phyloP scores from a whole-genome alignment of 1,284 basidiomycete species.

The Flammula alnicola region DNA sequence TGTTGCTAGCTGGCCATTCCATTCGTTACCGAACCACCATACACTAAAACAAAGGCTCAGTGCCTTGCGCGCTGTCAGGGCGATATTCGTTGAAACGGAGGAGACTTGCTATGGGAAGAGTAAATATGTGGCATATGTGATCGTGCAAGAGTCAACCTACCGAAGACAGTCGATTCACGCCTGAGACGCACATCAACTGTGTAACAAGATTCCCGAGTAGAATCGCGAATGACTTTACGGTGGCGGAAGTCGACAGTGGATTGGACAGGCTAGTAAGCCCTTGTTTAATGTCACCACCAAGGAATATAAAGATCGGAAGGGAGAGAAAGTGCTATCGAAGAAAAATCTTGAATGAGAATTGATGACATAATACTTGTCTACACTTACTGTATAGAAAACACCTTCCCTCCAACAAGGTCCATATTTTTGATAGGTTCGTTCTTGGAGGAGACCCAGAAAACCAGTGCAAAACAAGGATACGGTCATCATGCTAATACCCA shows the following conservation, averaged over 20 bases:
- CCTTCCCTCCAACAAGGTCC: slow-evolving; percentile 86
- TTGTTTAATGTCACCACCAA: slow-evolving; percentile 59
- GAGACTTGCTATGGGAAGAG: slow-evolving; percentile 59
- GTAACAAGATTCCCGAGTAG: slow-evolving; percentile 76
- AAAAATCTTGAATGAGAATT: slow-evolving; percentile 1
- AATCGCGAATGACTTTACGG: slow-evolving; percentile 48
- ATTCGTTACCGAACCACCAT: slow-evolving; percentile 75
- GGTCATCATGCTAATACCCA: slow-evolving; percentile 76
- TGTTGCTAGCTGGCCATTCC: slow-evolving; percentile 62
- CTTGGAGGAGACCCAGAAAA: slow-evolving; percentile 80
- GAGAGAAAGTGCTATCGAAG: slow-evolving; percentile 65
- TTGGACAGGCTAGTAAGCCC: slow-evolving; percentile 53
- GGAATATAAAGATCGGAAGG: slow-evolving; percentile 75
- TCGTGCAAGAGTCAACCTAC: slow-evolving; percentile 45
- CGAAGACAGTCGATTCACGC: slow-evolving; percentile 83
- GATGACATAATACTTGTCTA: not conserved
- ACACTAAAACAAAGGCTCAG: slow-evolving; percentile 74
- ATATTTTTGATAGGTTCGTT: slow-evolving; percentile 74
- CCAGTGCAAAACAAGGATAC: slow-evolving; percentile 77
- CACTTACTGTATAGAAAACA: slow-evolving; percentile 79
- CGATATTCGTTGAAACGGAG: slow-evolving; percentile 74
- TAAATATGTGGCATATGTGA: slow-evolving; percentile 7
- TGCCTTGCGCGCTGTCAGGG: slow-evolving; percentile 72
- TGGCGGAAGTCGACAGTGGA: slow-evolving; percentile 29
- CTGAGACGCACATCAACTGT: slow-evolving; percentile 86